phyloP scores from a whole-genome alignment of 1,139 yeast genomes.

The Taphrina populina region DNA sequence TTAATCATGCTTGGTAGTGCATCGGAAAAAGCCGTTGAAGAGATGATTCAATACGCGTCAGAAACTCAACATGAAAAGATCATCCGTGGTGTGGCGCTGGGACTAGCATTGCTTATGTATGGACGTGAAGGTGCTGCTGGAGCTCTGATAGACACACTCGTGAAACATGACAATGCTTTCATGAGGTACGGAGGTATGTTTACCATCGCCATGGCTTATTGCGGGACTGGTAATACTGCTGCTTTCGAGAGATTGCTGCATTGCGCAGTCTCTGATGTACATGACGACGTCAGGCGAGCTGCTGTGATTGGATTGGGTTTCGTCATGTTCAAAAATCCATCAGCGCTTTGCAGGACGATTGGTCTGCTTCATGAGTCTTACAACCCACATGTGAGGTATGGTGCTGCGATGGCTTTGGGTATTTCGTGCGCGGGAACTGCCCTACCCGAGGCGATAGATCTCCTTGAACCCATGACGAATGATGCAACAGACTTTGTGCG shows the following conservation, averaged over 20 bases:
- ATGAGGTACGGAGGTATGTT: slow-evolving; percentile 95
- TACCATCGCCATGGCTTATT: slow-evolving; percentile 91
- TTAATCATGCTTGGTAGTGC: slow-evolving; percentile 95
- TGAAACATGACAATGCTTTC: slow-evolving; percentile 74
- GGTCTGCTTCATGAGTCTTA: slow-evolving; percentile 90
- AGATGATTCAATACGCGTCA: slow-evolving; percentile 87
- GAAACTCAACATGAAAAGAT: slow-evolving; percentile 96
- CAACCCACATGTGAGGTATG: slow-evolving; percentile 97
- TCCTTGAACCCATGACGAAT: slow-evolving; percentile 85
- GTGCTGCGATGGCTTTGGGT: slow-evolving; percentile 96
- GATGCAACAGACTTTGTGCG: slow-evolving; percentile 97
- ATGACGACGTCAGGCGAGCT: slow-evolving; percentile 95
- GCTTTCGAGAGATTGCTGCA: slow-evolving; percentile 87
- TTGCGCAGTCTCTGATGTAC: slow-evolving; percentile 93
- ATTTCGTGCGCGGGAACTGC: slow-evolving; percentile 97
- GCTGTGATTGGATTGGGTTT: slow-evolving; percentile 94
- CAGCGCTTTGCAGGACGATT: slow-evolving; percentile 92
- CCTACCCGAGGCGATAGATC: slow-evolving; percentile 81
- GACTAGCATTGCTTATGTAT: slow-evolving; percentile 80
- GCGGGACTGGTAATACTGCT: slow-evolving; percentile 88
- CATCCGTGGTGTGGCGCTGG: slow-evolving; percentile 85
- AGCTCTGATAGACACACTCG: slow-evolving; percentile 61
- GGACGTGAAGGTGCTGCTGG: slow-evolving; percentile 86
- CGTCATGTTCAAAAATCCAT: slow-evolving; percentile 82
- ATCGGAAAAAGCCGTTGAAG: slow-evolving; percentile 64